These are phyloP conservation scores for Barbarea vulgaris DNA, from an alignment of 345 rosid species.

Conservation along the genomic window DNA sequence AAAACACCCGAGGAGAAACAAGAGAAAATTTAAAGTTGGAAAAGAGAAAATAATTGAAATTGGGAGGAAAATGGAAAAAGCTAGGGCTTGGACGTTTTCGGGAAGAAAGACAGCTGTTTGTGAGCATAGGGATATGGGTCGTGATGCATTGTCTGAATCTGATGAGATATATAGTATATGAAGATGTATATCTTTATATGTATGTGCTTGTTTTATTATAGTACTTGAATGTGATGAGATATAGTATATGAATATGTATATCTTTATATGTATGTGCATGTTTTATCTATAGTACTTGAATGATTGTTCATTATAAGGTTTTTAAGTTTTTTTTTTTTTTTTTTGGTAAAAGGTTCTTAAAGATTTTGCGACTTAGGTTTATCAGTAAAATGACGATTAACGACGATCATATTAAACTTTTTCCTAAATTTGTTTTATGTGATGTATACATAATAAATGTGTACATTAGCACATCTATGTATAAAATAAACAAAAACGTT, in stretches of 20 bases:
- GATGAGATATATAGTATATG: background rate
- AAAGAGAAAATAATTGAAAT: conserved; percentile 20
- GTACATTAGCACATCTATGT: background rate
- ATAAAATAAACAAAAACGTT: background rate
- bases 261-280: background rate
- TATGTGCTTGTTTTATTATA: background rate
- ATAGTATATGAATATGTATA: background rate
- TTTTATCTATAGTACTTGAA: conserved; percentile 7
- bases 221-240: conserved; percentile 9
- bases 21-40: conserved; percentile 16
- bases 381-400: background rate
- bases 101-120: conserved; percentile 31
- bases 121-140: conserved; percentile 32
- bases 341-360: too few species aligned
- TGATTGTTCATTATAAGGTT: conserved; percentile 4
- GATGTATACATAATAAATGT: background rate
- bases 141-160: conserved; percentile 25
- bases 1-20: background rate
- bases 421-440: background rate
- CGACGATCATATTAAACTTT: background rate
- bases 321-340: too few species aligned
- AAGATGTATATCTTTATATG: background rate
- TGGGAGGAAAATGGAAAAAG: conserved; percentile 31
- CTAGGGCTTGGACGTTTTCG: conserved; percentile 46
- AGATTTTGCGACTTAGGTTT: background rate